Base-by-base conservation (phyloP, 2,329 filamentous ascomycete genomes). In the Plectosphaerella sp. region DNA sequence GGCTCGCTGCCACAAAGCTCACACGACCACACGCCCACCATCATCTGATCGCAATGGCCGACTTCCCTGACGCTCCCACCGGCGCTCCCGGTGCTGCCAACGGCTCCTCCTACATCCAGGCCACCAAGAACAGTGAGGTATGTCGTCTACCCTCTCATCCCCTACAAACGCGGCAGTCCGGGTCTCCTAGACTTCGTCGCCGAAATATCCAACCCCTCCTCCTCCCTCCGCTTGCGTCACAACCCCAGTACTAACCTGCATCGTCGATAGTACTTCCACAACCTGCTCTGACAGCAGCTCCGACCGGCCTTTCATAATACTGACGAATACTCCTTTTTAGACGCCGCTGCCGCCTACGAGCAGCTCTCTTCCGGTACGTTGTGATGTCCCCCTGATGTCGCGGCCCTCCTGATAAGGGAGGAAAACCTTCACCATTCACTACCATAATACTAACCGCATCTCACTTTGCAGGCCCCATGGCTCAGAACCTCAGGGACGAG, bases 401-500 rank as follows among this genome's bases (percentile, higher is more conserved):
- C 8, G 28, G 28, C 14, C 37, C 41, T 18, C 10, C 16, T 20
- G 41, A 43, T 43, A 43, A 43, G 41, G 16, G 18, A 18, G 37
- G 41, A 43, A 12, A 18, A 12, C 10, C 15, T 16, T 43, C 41
- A 4, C n/a, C 15, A 5, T 33, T 10, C 3, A 6, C n/a, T 22
- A 20, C 35, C 20, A 14, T 22, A 47, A 47, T 25, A 48, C 55
- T 61, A 24, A 57, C 42, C 48, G 25, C 43, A 48, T n/a, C 42
- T 53, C 48, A 2, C 54, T 33, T 54, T 50, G 37, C 59, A 84
- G 82, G 80, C 57, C 80, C 82, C 37, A 74, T 84, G 59, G 81
- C 78, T 56, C 75, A 81, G 63, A 83, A 79, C 62, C 74, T 82
- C 63, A 79, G 77, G 68, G 73, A 80, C 57, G 73, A 84, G 65